Evolutionary conservation across 345 rosid genomes (phyloP), one percentile per base, ranked within the genome.

Genomic region (Boechera retrofracta): DNA sequence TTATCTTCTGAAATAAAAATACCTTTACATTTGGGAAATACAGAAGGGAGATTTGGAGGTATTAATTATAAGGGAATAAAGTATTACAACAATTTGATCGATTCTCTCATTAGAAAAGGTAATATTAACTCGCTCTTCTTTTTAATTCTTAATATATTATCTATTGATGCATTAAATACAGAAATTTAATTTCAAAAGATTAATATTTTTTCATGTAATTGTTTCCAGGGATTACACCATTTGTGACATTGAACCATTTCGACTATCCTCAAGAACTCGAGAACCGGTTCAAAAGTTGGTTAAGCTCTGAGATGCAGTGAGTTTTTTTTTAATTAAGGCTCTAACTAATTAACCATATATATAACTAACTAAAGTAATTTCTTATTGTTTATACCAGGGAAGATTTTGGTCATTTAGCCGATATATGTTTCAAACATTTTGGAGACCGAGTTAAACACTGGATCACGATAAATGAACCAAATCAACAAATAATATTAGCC

Each of bases 191-290:
- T 67, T 38, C 7, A 5, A 1, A 24, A 11, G 9, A 24, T 31
- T 18, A 51, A 21, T 21, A 36, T 7, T 16, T 16, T 47, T 73
- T 26, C 18, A 53, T 44, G 7, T 61, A 16, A 26, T 51, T 80
- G n/a, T 45, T 57, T 65, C 4, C 87, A 93, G 98, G 96, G 64
- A 88, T 93, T 64, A 79, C 69, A 45, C 97, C 98, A 16, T 93
- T 93, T 78, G 92, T 91, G 79, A 83, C 94, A 5, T 78, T 91
- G 70, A 84, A 85, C 44, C 96, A 93, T 82, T 86, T 74, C 3
- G 97, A 89, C 76, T 77, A 84, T 53, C 98, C 98, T 71, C 91
- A 89, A 79, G 90, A 87, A 76, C 80, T 93, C 3, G 98, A 85
- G 45, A 77, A 82, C 51, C 87, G 87, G 81, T 93, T 89, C 63